These are phyloP conservation scores for Teunomyces lycoperdinae DNA, from an alignment of 805 yeast species.

Conservation along the genomic window DNA sequence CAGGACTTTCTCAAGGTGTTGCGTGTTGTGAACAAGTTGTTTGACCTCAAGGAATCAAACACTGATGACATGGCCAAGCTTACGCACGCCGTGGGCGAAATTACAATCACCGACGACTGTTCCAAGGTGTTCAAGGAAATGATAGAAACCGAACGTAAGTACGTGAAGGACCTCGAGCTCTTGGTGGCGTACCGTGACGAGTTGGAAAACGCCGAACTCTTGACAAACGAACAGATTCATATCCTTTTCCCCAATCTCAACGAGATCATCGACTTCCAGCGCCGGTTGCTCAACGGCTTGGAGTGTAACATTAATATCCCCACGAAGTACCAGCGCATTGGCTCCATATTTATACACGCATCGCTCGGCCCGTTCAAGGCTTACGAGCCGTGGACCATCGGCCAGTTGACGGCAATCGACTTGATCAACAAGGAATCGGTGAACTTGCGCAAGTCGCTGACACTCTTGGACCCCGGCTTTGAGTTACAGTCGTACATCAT, in stretches of 20 bases:
- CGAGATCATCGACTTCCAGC: conserved; percentile 86
- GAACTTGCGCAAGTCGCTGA: conserved; percentile 52
- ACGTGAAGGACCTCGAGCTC: conserved; percentile 85
- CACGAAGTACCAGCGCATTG: conserved; percentile 75
- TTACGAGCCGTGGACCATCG: conserved; percentile 93
- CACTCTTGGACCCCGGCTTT: conserved; percentile 74
- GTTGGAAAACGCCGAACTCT: conserved; percentile 58
- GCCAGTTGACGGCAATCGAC: conserved; percentile 84
- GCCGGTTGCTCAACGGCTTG: conserved; percentile 81
- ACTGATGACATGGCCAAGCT: conserved; percentile 3
- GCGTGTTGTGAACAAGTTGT: conserved; percentile 64
- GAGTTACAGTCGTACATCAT: conserved; percentile 87
- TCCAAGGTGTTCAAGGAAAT: conserved; percentile 82
- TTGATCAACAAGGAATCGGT: conserved; percentile 63
- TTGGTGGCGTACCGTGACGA: conserved; percentile 66
- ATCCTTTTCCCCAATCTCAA: conserved; percentile 80
- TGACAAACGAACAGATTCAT: conserved; percentile 78
- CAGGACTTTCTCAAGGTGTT: conserved; percentile 74
- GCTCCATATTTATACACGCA: conserved; percentile 83
- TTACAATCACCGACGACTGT: conserved; percentile 50
- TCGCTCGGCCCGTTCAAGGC: conserved; percentile 76
- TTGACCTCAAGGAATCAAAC: conserved; percentile 13
- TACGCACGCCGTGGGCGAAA: conserved; percentile 15
- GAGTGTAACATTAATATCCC: conserved; percentile 84
- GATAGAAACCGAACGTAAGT: conserved; percentile 86